These are phyloP conservation scores for Emergomyces africanus DNA, from an alignment of 2,329 filamentous ascomycete species.

Conservation along the genomic window DNA sequence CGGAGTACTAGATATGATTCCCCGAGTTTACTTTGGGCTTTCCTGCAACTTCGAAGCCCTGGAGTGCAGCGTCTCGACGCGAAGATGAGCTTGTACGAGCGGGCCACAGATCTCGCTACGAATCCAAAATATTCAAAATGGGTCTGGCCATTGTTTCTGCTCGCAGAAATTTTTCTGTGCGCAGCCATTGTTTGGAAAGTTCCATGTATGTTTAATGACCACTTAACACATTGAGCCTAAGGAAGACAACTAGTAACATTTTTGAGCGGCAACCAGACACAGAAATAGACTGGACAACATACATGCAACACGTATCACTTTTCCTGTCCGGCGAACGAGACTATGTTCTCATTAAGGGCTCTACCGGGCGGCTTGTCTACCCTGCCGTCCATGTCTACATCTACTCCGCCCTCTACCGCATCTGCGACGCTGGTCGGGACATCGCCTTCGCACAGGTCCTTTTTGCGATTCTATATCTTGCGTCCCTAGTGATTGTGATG, in stretches of 20 bases:
- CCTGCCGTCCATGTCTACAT: conserved; percentile 88
- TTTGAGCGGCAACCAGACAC: conserved; percentile 51
- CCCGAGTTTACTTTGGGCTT: background rate
- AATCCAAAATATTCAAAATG: conserved; percentile 47
- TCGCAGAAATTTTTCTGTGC: conserved; percentile 60
- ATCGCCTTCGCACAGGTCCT: conserved; percentile 71
- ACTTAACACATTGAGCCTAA: background rate
- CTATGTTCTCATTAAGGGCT: conserved; percentile 73
- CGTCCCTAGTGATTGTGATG: conserved; percentile 63
- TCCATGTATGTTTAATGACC: conserved; percentile 52
- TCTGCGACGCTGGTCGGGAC: conserved; percentile 64
- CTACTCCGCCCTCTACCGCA: conserved; percentile 63
- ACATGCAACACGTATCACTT: conserved; percentile 84
- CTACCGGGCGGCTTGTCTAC: conserved; percentile 88
- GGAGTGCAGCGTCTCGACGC: background rate
- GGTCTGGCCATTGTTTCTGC: conserved; percentile 54
- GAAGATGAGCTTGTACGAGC: conserved; percentile 12
- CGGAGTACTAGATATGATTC: no score
- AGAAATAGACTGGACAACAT: conserved; percentile 94
- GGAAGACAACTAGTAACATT: no score
- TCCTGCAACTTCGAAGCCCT: no score
- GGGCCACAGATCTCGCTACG: conserved; percentile 31
- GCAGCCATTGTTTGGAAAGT: conserved; percentile 65
- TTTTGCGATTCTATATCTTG: conserved; percentile 69
- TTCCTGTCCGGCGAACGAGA: conserved; percentile 76